These are phyloP conservation scores for Auricularia sp. DNA, from an alignment of 768 basidiomycete species.

Conservation along the genomic window DNA sequence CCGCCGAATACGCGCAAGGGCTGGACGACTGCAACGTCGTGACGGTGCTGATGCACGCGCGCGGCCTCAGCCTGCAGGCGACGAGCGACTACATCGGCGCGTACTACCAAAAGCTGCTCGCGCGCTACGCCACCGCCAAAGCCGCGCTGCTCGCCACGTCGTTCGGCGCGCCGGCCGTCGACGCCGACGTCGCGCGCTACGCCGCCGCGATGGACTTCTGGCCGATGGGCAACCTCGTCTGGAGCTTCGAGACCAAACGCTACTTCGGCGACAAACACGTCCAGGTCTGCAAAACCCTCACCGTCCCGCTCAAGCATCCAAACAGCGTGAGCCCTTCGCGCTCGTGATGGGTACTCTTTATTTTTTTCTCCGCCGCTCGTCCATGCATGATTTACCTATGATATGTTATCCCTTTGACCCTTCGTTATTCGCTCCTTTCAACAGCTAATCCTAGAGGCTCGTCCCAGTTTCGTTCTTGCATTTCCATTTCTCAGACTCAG, in stretches of 20 bases:
- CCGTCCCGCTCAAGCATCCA: background rate
- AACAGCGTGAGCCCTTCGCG: background rate
- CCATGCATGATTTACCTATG: too few species aligned
- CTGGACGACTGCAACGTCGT: conserved; percentile 33
- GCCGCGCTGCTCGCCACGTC: conserved; percentile 29
- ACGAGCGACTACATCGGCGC: conserved; percentile 29
- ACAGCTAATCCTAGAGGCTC: too few species aligned
- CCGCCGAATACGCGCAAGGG: conserved; percentile 30
- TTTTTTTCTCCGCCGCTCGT: too few species aligned
- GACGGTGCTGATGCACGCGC: conserved; percentile 30
- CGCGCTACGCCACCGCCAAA: conserved; percentile 22
- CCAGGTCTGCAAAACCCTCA: background rate
- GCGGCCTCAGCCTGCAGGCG: conserved; percentile 21
- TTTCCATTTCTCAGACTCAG: too few species aligned
- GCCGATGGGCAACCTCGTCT: conserved; percentile 22
- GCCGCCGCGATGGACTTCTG: conserved; percentile 30
- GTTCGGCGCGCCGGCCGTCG: conserved; percentile 47
- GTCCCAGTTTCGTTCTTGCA: too few species aligned
- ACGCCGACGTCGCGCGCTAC: conserved; percentile 40
- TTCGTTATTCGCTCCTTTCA: too few species aligned
- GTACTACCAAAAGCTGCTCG: conserved; percentile 22
- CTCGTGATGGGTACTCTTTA: background rate
- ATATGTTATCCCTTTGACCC: too few species aligned
- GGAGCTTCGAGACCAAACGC: conserved; percentile 28
- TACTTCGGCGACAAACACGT: conserved; percentile 11